A percentile compares a stretch with the other conserved stretches of the same genome.
Evolutionary conservation across 495 filamentous ascomycete genomes (phyloP).

Genomic region (Diplogelasinospora grovesii): DNA sequence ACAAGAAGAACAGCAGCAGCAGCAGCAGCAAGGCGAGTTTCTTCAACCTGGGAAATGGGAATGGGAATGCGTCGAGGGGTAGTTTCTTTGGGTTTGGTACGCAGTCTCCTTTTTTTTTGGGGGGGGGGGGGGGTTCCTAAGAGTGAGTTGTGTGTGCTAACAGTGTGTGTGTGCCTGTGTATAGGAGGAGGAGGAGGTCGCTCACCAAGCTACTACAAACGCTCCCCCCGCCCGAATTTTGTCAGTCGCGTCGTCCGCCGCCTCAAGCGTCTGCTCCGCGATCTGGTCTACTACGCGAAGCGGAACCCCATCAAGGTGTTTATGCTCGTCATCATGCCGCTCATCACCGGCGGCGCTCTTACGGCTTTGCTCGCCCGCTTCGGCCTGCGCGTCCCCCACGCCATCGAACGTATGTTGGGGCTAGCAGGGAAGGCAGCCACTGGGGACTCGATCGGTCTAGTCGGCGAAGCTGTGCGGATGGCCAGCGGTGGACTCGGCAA

Average conservation of each 20-base stretch:
- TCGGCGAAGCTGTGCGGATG: conserved; percentile 43
- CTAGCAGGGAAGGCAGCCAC: conserved; percentile 47
- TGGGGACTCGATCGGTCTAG: conserved; percentile 45
- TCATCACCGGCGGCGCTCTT: conserved; percentile 75
- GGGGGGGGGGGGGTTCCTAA: too few relatives aligned
- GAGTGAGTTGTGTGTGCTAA: conserved; percentile 25
- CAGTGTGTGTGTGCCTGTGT: not conserved
- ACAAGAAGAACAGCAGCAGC: conserved; percentile 17
- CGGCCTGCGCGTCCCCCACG: conserved; percentile 63
- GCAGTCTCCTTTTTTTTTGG: conserved; percentile 48
- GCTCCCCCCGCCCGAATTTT: conserved; percentile 71
- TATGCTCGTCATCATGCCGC: conserved; percentile 75
- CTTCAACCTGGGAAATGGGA: conserved; percentile 3
- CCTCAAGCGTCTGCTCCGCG: conserved; percentile 65
- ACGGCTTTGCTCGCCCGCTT: conserved; percentile 64
- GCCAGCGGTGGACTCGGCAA: conserved; percentile 22
- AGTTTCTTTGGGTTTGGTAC: conserved; percentile 45
- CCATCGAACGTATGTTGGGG: conserved; percentile 50
- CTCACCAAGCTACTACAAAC: conserved; percentile 60
- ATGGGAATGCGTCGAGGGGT: conserved; percentile 30
- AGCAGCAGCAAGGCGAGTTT: conserved; percentile 6
- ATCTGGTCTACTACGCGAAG: conserved; percentile 69
- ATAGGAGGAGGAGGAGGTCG: conserved; percentile 15
- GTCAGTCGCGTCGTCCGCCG: conserved; percentile 60
- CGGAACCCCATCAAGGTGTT: conserved; percentile 76